A percentile compares a stretch with the other conserved stretches of the same genome.
These are phyloP conservation scores for Psophocarpus tetragonolobus DNA, from an alignment of 306 rosid genomes.

Conservation along the genomic window DNA sequence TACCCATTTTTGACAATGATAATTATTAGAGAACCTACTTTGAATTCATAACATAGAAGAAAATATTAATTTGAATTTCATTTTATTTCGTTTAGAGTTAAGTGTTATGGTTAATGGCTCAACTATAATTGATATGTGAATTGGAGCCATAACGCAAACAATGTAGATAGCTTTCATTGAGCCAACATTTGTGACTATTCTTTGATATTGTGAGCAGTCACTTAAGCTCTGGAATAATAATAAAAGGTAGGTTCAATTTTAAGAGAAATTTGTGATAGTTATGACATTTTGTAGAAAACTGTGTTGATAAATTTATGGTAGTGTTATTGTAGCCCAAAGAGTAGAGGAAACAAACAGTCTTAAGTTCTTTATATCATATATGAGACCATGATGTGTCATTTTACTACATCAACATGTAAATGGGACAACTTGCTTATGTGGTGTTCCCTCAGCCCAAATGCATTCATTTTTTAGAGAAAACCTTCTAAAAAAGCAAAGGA, in stretches of 20 bases:
- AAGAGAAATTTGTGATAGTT: conserved; percentile 38
- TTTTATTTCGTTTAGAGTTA: conserved; percentile 40
- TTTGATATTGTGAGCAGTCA: conserved; percentile 40
- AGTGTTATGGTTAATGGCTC: conserved; percentile 46
- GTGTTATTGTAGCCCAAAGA: conserved; percentile 66
- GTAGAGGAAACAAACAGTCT: conserved; percentile 55
- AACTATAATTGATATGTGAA: conserved; percentile 42
- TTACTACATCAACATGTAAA: conserved; percentile 63
- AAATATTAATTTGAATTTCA: conserved; percentile 49
- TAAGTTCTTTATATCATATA: conserved; percentile 50
- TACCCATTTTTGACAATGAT: background rate
- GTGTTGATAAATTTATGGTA: conserved; percentile 44
- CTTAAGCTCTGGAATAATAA: conserved; percentile 56
- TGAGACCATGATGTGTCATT: conserved; percentile 56
- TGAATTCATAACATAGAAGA: conserved; percentile 41
- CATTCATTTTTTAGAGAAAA: conserved; percentile 51
- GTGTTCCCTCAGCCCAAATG: conserved; percentile 68
- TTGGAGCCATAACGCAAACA: conserved; percentile 49
- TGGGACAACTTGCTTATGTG: conserved; percentile 59
- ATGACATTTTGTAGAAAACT: conserved; percentile 34
- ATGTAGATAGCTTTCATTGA: conserved; percentile 43
- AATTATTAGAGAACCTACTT: conserved; percentile 48
- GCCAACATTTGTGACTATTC: conserved; percentile 69
- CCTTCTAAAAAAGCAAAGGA: conserved; percentile 37
- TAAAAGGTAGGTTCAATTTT: conserved; percentile 61